Conservation (phyloP, 2,329 filamentous ascomycete genomes). For the Penicillium psychrosexuale region DNA sequence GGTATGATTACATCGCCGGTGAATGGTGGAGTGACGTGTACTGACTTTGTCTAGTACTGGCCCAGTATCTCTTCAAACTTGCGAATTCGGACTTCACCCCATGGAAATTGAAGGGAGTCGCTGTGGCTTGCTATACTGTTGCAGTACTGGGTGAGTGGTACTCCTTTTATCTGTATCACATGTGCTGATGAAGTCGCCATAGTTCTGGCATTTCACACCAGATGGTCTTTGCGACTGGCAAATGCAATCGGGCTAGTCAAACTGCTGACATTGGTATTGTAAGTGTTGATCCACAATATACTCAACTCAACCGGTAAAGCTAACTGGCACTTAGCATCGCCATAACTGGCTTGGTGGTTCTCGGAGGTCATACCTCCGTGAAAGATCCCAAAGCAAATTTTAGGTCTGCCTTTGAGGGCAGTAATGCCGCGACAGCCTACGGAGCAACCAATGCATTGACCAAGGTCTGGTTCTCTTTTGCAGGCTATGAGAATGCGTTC, state of each 20-base stretch:
- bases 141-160: conserved; percentile 52
- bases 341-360: conserved; percentile 61
- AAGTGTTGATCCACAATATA: neutral
- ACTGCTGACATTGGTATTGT: conserved; percentile 60
- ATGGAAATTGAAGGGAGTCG: conserved; percentile 68
- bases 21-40: too few species aligned
- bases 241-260: conserved; percentile 61
- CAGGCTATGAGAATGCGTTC: conserved; percentile 59
- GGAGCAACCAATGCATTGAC: conserved; percentile 57
- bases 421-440: conserved; percentile 42
- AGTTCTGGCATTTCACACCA: conserved; percentile 55
- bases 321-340: conserved; percentile 39
- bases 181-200: neutral
- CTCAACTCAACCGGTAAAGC: accelerated
- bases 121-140: conserved; percentile 60
- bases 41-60: conserved; percentile 44
- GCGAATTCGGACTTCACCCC: conserved; percentile 49
- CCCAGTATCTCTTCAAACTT: conserved; percentile 61
- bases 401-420: conserved; percentile 53
- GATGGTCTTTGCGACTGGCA: conserved; percentile 54
- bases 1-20: neutral
- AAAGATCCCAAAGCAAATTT: conserved; percentile 55
- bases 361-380: conserved; percentile 55
- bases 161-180: accelerated
- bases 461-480: conserved; percentile 59